Conservation (phyloP, 2,329 filamentous ascomycete species). For the Fusarium subtropicale region DNA sequence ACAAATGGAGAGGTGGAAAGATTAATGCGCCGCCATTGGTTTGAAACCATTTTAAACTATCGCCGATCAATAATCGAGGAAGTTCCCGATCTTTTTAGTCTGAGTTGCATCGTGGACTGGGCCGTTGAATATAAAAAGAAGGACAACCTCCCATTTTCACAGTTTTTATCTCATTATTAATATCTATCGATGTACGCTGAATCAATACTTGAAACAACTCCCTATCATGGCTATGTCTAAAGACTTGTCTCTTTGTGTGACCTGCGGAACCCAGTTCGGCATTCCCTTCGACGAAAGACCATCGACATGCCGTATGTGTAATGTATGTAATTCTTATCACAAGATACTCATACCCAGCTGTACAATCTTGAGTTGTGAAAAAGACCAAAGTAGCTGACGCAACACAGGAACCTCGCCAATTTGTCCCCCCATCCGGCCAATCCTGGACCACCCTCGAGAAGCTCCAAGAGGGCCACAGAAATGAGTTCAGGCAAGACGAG, state of each 20-base stretch:
- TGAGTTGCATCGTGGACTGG: neutral
- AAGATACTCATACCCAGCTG: too few species aligned
- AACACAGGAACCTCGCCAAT: neutral
- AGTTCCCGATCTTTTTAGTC: neutral
- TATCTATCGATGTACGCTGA: neutral
- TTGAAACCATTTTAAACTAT: neutral
- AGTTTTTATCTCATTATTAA: neutral
- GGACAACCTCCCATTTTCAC: neutral
- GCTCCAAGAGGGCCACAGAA: neutral
- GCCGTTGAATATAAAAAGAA: neutral
- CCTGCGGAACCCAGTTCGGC: neutral
- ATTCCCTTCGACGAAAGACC: neutral
- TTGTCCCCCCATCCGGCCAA: neutral
- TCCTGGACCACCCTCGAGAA: neutral
- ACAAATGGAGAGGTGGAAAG: neutral
- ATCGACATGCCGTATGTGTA: neutral
- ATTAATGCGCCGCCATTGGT: neutral
- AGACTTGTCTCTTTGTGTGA: neutral
- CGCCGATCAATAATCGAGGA: rapidly evolving
- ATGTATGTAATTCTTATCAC: neutral
- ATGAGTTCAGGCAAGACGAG: neutral
- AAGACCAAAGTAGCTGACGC: neutral
- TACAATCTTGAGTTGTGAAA: too few species aligned
- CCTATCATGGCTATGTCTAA: neutral
- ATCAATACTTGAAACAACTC: rapidly evolving